These are phyloP conservation scores for Plasmopara halstedii DNA, from an alignment of 352 stramenopile species.

Conservation along the genomic window DNA sequence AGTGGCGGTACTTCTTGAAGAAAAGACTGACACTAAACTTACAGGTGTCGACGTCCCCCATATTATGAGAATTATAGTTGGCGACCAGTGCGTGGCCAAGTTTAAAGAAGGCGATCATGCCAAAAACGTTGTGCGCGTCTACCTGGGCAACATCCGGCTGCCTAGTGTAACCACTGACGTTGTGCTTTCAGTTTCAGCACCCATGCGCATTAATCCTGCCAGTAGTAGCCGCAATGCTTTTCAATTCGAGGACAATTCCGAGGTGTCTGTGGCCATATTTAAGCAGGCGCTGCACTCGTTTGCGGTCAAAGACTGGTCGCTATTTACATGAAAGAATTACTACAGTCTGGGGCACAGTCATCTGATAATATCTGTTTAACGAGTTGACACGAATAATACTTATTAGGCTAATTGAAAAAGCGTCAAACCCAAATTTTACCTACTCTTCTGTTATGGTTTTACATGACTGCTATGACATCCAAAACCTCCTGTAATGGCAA, in stretches of 20 bases:
- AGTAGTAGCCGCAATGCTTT: conserved; percentile 64
- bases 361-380: conserved; percentile 6
- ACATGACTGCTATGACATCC: conserved; percentile 10
- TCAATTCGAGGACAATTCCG: conserved; percentile 55
- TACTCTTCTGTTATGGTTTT: conserved; percentile 12
- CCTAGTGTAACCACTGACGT: conserved; percentile 71
- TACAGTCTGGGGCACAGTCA: neutral
- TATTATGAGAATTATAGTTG: conserved; percentile 43
- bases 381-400: conserved; percentile 4
- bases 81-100: conserved; percentile 78
- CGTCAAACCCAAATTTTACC: too few species aligned
- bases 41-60: conserved; percentile 29
- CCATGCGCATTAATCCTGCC: conserved; percentile 62
- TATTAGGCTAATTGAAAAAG: too few species aligned
- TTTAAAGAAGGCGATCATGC: conserved; percentile 73
- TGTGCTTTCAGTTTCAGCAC: conserved; percentile 72
- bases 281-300: conserved; percentile 65
- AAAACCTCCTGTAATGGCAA: conserved; percentile 39
- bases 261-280: conserved; percentile 64
- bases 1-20: conserved; percentile 39
- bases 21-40: conserved; percentile 20
- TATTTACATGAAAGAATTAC: conserved; percentile 28
- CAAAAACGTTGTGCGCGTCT: conserved; percentile 83
- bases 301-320: conserved; percentile 60
- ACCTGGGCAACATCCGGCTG: conserved; percentile 65